Base-by-base conservation (phyloP, 768 basidiomycete genomes). In the Gloeophyllum trabeum region DNA sequence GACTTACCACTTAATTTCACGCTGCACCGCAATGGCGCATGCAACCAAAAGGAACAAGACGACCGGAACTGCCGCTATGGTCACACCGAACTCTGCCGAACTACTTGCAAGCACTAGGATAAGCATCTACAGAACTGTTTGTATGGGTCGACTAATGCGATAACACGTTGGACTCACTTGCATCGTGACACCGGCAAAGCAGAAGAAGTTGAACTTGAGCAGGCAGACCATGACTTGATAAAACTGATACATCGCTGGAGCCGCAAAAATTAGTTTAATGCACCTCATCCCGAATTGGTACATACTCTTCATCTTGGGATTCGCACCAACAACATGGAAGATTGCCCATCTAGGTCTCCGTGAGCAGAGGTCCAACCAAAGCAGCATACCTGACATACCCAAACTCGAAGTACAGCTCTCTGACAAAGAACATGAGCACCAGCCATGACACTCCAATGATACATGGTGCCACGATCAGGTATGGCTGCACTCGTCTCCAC, bases 131-230 rank as follows among this genome's bases (percentile, higher is more conserved):
- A n/a, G 14, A 24, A 39, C 43, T 30, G 35, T 35, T 36, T 5
- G 4, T 40, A 30, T 43, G n/a, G 22, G 40, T 19, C 39, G 16
- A 21, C 18, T 22, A 51, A 25, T 40, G 21, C 25, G 32, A 18
- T 6, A 39, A 25, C 26, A 18, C 32, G 24, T n/a, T 23, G 40
- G 20, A 38, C 61, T 39, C 40, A 75, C 87, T 76, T 91, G 88
- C 73, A 89, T 88, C 2, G 87, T 89, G 20, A 90, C 80, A n/a
- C 81, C 88, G 18, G 73, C 70, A 55, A 91, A 90, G 58, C 74
- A 77, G 65, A 91, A 91, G 60, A 89, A 91, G 59, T 91, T 87
- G 57, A 91, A 88, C 57, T 89, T 91, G 51, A 91, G 73, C 41
- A 91, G 70, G 54, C 85, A 89, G 36, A 91, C 76, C 70, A 89